Percentiles rank a stretch among this genome's conserved stretches.
phyloP scores from a whole-genome alignment of 202 grass and related monocot genomes.

The Panicum virgatum region DNA sequence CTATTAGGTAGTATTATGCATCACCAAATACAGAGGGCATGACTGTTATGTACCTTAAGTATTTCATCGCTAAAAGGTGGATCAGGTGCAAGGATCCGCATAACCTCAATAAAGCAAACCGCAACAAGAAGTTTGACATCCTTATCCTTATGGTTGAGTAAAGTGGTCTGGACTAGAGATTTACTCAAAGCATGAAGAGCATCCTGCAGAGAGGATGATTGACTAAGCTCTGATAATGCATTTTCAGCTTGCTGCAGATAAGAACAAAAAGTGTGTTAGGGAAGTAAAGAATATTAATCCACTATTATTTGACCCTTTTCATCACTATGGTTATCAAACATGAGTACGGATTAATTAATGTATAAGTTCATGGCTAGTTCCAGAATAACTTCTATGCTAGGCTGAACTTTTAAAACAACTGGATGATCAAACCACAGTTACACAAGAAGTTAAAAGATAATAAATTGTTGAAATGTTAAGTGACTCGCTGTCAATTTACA shows the following conservation, averaged over 20 bases:
- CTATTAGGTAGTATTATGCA: not conserved
- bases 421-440: not conserved
- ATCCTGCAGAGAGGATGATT: constrained; percentile 67
- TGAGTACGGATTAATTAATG: not conserved
- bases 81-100: constrained; percentile 86
- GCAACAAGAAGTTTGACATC: constrained; percentile 91
- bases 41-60: constrained; percentile 76
- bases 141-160: constrained; percentile 91
- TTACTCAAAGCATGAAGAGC: constrained; percentile 65
- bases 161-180: constrained; percentile 66
- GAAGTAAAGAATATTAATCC: constrained; percentile 26
- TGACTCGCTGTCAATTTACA: not conserved
- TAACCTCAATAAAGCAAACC: constrained; percentile 87
- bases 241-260: constrained; percentile 83
- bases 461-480: not conserved
- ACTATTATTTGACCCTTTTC: constrained; percentile 6
- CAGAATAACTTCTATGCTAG: not conserved
- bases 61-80: constrained; percentile 80
- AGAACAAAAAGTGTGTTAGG: constrained; percentile 42
- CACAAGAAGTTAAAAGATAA: not conserved
- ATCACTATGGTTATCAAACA: not conserved
- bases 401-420: constrained; percentile 13
- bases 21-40: constrained; percentile 5
- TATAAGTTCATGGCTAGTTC: constrained; percentile 12
- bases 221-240: constrained; percentile 74